Evolutionary conservation across 2,329 filamentous ascomycete genomes (phyloP), one percentile per base, ranked within the genome.

Genomic region (Truncatella angustata): DNA sequence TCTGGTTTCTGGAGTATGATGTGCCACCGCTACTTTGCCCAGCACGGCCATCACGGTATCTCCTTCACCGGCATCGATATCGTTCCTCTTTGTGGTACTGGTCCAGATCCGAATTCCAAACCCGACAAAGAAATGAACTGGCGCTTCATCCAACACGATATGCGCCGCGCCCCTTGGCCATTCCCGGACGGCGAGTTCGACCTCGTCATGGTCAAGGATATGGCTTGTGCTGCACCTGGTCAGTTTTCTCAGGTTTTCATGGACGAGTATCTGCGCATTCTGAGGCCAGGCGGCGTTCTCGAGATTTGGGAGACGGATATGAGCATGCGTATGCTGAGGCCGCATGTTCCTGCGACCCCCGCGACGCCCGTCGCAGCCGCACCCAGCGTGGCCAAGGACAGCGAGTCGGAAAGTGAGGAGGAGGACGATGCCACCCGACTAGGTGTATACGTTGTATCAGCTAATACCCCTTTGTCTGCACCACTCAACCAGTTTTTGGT

Each of bases 231-330:
- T 20, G 72, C 83, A n/a, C 77, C 87, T 6, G 81, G 81, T 23
- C 72, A 81, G 40, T 74, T 82, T 52, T 80, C 85, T 30, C 77
- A 83, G 47, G 30, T 57, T 4, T 67, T 82, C 23, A 74, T 85
- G 53, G 87, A 90, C 58, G 91, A 97, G 65, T 87, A 86, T 56
- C 73, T 93, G 42, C 87, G 92, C 16, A 72, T 96, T 11, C 74
- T 96, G 32, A 85, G 81, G 58, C 86, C 88, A 0, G 91, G 90
- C 14, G 93, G 93, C 4, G 83, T 84, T 2, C 64, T 97, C 23
- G 93, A 97, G 66, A 78, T 95, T 14, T 97, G 92, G 92, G 92
- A 96, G 58, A 87, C 87, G 4, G 92, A 97, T 70, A 85, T 91
- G 65, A 81, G 87, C 11, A 84, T 96, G 57, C 87, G 92, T 59